Evolutionary conservation across 805 yeast species (phyloP), one percentile per base, ranked within the genome.

Genomic region (Metschnikowia baotianmanensis): DNA sequence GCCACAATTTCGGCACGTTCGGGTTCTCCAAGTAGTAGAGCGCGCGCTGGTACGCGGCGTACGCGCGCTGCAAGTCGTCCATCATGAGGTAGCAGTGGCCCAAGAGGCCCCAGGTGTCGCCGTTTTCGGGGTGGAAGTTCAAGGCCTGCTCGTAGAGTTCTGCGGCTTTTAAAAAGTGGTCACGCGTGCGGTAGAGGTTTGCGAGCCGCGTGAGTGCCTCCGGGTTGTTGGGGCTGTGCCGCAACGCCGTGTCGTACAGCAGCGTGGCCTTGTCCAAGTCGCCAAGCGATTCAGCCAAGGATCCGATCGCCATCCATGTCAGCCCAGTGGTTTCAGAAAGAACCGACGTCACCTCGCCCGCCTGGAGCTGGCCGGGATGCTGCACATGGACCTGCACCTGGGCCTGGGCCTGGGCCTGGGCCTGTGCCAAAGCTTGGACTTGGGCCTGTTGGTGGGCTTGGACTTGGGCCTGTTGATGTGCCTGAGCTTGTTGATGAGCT

Each of bases 61-160:
- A 93, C 6, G 97, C 97, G 55, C 96, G 79, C 62, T 87, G 96
- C 46, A 93, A 74, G 57, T 93, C 99, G 63, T 93, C 99, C 61
- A 90, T 71, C 96, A 93, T 93, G 53, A 93, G 70, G 60, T 89
- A 93, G 68, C 99, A 93, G 66, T 93, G 98, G 38, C 99, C 96
- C 54, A 90, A 69, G 12, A 91, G 76, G 0, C 98, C 97, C 98
- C 99, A 93, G 26, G 95, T 87, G 54, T 91, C 98, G 43, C 97
- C 96, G 53, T 88, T 82, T 58, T 86, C 91, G 16, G 89, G 91
- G 55, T 83, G 80, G 39, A 85, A 74, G 40, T 83, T 77, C 41
- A 93, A 67, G 5, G 96, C 95, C 52, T 88, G 77, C 63, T 91
- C 95, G 65, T 88, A 91, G 48, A 88, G 76, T 61, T 93, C 98